phyloP scores from a whole-genome alignment of 805 yeast species.

The Torulaspora quercuum region DNA sequence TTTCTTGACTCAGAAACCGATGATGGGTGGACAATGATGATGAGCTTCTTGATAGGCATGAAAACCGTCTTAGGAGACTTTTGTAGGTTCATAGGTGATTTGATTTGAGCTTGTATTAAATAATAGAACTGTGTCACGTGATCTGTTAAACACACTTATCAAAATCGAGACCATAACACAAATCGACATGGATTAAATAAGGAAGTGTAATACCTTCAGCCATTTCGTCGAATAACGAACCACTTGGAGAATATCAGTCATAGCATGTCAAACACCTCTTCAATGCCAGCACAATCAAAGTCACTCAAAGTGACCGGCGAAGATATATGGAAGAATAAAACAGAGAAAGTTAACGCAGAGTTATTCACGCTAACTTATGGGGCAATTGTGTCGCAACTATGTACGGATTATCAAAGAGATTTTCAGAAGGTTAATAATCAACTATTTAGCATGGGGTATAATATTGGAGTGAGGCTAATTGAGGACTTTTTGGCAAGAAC shows the following conservation, averaged over 20 bases:
- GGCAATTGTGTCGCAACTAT: conserved; percentile 84
- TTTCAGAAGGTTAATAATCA: conserved; percentile 77
- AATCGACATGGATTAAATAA: too few relatives aligned
- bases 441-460: conserved; percentile 90
- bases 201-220: too few relatives aligned
- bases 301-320: conserved; percentile 56
- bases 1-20: too few relatives aligned
- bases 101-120: too few relatives aligned
- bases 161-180: too few relatives aligned
- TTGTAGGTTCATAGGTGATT: too few relatives aligned
- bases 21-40: too few relatives aligned
- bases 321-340: conserved; percentile 85
- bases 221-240: background rate
- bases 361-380: conserved; percentile 94
- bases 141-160: too few relatives aligned
- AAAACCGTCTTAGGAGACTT: too few relatives aligned
- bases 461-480: conserved; percentile 83
- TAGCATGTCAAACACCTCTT: conserved; percentile 9
- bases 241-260: conserved; percentile 1
- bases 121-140: too few relatives aligned
- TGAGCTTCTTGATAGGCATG: too few relatives aligned
- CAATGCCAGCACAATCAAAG: conserved; percentile 19
- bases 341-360: conserved; percentile 89
- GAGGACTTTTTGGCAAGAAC: conserved; percentile 92
- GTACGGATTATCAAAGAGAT: conserved; percentile 75